phyloP scores from a whole-genome alignment of 2,329 filamentous ascomycete genomes.

The Colletotrichum sp. region DNA sequence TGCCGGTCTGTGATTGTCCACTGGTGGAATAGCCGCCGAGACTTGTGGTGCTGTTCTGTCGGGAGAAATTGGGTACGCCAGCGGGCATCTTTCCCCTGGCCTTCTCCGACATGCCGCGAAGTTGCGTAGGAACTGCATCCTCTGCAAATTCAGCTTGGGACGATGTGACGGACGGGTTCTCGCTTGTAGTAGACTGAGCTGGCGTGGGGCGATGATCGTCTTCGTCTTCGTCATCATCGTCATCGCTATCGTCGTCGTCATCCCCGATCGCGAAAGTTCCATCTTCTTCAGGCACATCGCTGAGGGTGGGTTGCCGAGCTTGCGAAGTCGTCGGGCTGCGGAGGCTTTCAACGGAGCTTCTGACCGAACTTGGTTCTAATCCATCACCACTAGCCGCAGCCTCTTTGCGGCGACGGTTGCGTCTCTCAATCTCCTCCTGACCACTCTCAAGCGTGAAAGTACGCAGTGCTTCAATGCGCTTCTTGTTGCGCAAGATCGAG shows the following conservation, averaged over 20 bases:
- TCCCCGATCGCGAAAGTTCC: slow-evolving; percentile 88
- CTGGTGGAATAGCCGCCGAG: slow-evolving; percentile 69
- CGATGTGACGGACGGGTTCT: slow-evolving; percentile 67
- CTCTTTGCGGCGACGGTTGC: slow-evolving; percentile 74
- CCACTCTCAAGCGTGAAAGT: slow-evolving; percentile 92
- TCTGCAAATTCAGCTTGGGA: slow-evolving; percentile 72
- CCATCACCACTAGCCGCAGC: slow-evolving; percentile 53
- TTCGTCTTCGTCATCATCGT: slow-evolving; percentile 57
- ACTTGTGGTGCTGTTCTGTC: slow-evolving; percentile 89
- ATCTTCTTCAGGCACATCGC: slow-evolving; percentile 72
- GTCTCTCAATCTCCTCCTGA: slow-evolving; percentile 86
- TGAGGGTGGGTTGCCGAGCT: slow-evolving; percentile 61
- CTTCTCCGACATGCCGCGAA: slow-evolving; percentile 96
- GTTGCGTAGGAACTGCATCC: slow-evolving; percentile 80
- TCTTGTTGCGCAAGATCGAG: slow-evolving; percentile 78
- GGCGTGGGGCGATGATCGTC: slow-evolving; percentile 59
- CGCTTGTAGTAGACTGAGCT: slow-evolving; percentile 67
- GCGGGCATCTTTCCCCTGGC: slow-evolving; percentile 95
- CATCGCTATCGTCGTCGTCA: slow-evolving; percentile 68
- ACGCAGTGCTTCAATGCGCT: slow-evolving; percentile 82
- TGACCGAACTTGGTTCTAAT: slow-evolving; percentile 52
- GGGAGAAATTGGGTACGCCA: slow-evolving; percentile 79
- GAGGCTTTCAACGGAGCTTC: slow-evolving; percentile 71
- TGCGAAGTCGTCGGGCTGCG: slow-evolving; percentile 64
- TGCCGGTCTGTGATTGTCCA: slow-evolving; percentile 59